Evolutionary conservation across 805 yeast genomes (phyloP), one percentile per base, ranked within the genome.

Genomic region (Metschnikowia reukaufii): DNA sequence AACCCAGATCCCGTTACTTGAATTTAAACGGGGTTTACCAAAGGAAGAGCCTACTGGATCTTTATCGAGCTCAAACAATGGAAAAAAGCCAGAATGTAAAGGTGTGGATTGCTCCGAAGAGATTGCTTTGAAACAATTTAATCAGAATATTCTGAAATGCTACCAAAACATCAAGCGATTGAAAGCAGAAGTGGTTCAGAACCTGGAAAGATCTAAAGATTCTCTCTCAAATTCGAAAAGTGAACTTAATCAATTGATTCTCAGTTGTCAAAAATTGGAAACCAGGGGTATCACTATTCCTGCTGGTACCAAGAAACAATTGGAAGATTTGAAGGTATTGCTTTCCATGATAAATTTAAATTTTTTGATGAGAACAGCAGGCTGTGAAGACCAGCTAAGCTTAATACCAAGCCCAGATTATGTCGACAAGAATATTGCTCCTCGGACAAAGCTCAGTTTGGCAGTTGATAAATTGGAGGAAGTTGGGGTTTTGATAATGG

Each of bases 311-410:
- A 12, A 10, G 4, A 17, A 38, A 13, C 16, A 15, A 3, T 23
- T 33, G 4, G 17, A 33, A 18, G 16, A 20, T 19, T 4, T 39
- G 19, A n/a, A 13, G 12, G 19, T 27, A 10, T 33, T 30, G 36
- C 6, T 21, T 9, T 23, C 33, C 8, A 44, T 44, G 48, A 18
- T 44, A 27, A 34, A 27, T 16, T 17, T 43, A 16, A 31, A 36
- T 17, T 16, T 16, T 15, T 16, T 17, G 13, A 43, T 43, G 46
- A n/a, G 46, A n/a, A 23, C 10, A 13, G 31, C 18, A 16, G 42
- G 41, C 7, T 43, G 46, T 31, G 36, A 12, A 1, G 36, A 29
- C 20, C 34, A 42, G 13, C 35, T 42, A 4, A 19, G 29, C 1
- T 21, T 23, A 10, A 20, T 23, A 8, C 12, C 17, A 4, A 6